A percentile compares a stretch with the other conserved stretches of the same genome.
phyloP scores from a whole-genome alignment of 164 flowering plant species.

The Aristolochia californica region DNA sequence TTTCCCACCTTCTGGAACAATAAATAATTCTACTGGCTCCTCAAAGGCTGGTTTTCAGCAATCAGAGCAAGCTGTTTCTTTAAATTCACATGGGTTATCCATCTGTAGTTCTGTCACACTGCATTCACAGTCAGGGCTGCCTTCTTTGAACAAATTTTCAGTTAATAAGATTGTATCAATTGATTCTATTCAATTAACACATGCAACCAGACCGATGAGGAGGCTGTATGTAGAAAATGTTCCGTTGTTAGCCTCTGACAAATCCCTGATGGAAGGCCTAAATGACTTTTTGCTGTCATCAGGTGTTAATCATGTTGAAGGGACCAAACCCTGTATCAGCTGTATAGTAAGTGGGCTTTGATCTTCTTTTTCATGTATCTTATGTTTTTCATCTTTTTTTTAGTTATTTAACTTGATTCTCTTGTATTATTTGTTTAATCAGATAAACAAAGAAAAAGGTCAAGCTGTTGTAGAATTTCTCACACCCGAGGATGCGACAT shows the following conservation, averaged over 20 bases:
- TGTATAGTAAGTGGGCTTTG: constrained; percentile 49
- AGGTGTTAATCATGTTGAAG: constrained; percentile 49
- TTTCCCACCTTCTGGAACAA: constrained; percentile 39
- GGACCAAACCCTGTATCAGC: constrained; percentile 77
- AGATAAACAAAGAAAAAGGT: constrained; percentile 80
- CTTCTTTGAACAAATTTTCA: constrained; percentile 4
- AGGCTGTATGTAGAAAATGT: constrained; percentile 77
- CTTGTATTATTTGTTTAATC: constrained; percentile 1
- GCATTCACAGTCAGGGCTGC: constrained; percentile 17
- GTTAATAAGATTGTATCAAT: constrained; percentile 21
- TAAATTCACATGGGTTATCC: constrained; percentile 18
- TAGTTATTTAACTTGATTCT: not conserved
- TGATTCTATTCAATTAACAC: constrained; percentile 79
- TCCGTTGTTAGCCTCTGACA: constrained; percentile 71
- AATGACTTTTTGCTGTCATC: constrained; percentile 53
- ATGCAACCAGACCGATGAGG: constrained; percentile 76
- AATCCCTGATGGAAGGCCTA: constrained; percentile 50
- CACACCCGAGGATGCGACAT: constrained; percentile 84
- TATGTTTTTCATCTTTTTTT: not conserved
- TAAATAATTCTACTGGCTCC: constrained; percentile 16
- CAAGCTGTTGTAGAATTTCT: constrained; percentile 92
- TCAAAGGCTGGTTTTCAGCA: constrained; percentile 18
- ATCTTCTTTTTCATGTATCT: not conserved
- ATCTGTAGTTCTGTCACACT: constrained; percentile 19
- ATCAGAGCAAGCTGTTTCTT: constrained; percentile 15